Evolutionary conservation across 352 stramenopile species (phyloP), one percentile per base, ranked within the genome.

Genomic region (Paralagenidium karlingii): DNA sequence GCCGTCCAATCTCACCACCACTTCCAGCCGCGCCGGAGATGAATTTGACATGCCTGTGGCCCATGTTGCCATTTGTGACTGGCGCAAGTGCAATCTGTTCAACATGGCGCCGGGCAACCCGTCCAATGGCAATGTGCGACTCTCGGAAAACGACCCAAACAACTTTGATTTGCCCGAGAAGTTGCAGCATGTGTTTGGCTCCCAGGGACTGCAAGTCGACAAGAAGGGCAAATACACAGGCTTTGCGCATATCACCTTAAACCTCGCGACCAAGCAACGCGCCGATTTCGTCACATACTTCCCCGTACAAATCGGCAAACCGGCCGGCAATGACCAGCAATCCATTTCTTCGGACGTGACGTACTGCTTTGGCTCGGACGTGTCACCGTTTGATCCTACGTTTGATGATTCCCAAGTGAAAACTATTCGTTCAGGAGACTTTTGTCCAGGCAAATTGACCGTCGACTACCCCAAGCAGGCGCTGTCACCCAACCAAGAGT

Each of bases 141-240:
- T 48, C 33, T 81, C 70, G 18, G 64, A 43, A 37, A 85, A 85
- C 52, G 80, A 84, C 42, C 68, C 74, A 4, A 66, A 79, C 40
- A 60, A 82, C 49, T 88, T 88, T 40, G 30, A 36, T 7, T n/a
- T n/a, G n/a, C n/a, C n/a, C n/a, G n/a, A n/a, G n/a, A n/a, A n/a
- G n/a, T n/a, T n/a, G n/a, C n/a, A n/a, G n/a, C n/a, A n/a, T n/a
- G 62, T 63, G n/a, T 81, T 88, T 24, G 61, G 57, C 8, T 81
- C 66, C 3, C 36, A 73, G 20, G 70, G 85, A 49, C 55, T 88
- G 39, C 54, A 77, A 25, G 64, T 88, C 44, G 53, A 62, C 12
- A 83, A 84, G 45, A 68, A 85, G 24, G 68, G 63, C 48, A 85
- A 83, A 49, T 88, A 85, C 59, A 76, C 74, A 32, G 74, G 74